Evolutionary conservation across 1,284 basidiomycete genomes (phyloP).

Genomic region (Vanrija pseudolonga): DNA sequence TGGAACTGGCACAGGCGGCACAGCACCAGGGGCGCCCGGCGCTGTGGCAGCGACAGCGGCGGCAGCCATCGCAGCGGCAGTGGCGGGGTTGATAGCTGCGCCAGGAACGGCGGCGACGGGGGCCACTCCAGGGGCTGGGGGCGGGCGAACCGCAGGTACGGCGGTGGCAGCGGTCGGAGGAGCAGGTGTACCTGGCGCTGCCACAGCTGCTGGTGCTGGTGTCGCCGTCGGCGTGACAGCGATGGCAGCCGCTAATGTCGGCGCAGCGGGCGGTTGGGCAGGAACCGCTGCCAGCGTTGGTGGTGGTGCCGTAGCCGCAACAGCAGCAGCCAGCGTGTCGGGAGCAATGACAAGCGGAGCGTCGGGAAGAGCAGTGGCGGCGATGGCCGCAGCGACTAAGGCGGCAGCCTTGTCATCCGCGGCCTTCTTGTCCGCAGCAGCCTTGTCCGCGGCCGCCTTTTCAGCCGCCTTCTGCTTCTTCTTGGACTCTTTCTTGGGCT

Average conservation of each 20-base stretch:
- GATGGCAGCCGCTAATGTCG: not conserved
- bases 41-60: not conserved
- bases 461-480: conserved; percentile 9
- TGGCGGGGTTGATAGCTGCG: conserved; percentile 7
- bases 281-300: conserved; percentile 4
- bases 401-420: not conserved
- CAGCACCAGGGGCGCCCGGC: not conserved
- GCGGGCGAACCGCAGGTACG: conserved; percentile 7
- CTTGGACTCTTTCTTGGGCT: conserved; percentile 7
- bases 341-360: not conserved
- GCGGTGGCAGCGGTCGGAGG: conserved; percentile 8
- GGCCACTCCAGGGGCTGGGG: conserved; percentile 6
- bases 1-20: not conserved
- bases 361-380: not conserved
- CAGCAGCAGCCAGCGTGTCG: not conserved
- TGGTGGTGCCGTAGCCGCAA: not conserved
- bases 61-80: conserved; percentile 1
- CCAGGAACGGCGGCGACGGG: conserved; percentile 8
- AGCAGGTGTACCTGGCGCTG: conserved; percentile 9
- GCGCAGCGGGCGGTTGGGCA: not conserved
- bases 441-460: not conserved
- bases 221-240: conserved; percentile 3
- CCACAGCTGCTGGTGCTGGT: not conserved
- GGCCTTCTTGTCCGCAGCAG: not conserved
- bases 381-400: not conserved